phyloP scores from a whole-genome alignment of 208 protist genomes.

The Strigomonas oncopelti region DNA sequence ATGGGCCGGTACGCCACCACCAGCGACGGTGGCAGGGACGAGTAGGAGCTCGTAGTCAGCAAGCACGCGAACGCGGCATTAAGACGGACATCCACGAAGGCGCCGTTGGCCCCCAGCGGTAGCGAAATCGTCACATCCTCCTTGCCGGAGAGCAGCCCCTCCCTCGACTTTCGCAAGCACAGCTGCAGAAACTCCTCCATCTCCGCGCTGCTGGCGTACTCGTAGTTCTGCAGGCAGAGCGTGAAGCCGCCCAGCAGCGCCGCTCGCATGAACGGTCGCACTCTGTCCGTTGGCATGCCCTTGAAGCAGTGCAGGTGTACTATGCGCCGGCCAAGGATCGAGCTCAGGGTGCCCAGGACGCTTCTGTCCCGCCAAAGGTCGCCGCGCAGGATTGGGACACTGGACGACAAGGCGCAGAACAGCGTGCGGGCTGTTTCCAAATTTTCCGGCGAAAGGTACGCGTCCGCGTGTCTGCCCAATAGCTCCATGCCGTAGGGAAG shows the following conservation, averaged over 20 bases:
- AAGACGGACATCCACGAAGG: conserved; percentile 16
- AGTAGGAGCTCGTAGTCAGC: conserved; percentile 24
- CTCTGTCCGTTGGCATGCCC: conserved; percentile 25
- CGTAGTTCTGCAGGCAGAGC: conserved; percentile 58
- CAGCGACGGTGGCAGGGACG: conserved; percentile 26
- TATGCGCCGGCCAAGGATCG: conserved; percentile 58
- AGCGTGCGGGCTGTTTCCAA: conserved; percentile 20
- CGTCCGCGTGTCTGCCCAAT: conserved; percentile 50
- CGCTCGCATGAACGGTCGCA: conserved; percentile 50
- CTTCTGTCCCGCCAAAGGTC: conserved; percentile 12
- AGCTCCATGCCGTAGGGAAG: conserved; percentile 81
- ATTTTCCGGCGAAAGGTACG: conserved; percentile 40
- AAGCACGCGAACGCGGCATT: conserved; percentile 37
- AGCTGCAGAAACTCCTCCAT: conserved; percentile 19
- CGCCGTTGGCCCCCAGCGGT: conserved; percentile 27
- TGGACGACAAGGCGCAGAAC: conserved; percentile 11
- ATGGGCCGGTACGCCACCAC: conserved; percentile 46
- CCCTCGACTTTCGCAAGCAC: conserved; percentile 9
- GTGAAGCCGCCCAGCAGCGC: conserved; percentile 55
- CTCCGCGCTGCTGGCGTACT: conserved; percentile 15
- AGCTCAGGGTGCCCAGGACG: conserved; percentile 19
- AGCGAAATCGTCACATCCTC: conserved; percentile 18
- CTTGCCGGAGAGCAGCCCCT: conserved; percentile 3
- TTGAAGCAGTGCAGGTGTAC: conserved; percentile 49
- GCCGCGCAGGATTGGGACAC: conserved; percentile 27